Base-by-base conservation (phyloP, 1,284 basidiomycete species). In the Schizophyllum amplum region DNA sequence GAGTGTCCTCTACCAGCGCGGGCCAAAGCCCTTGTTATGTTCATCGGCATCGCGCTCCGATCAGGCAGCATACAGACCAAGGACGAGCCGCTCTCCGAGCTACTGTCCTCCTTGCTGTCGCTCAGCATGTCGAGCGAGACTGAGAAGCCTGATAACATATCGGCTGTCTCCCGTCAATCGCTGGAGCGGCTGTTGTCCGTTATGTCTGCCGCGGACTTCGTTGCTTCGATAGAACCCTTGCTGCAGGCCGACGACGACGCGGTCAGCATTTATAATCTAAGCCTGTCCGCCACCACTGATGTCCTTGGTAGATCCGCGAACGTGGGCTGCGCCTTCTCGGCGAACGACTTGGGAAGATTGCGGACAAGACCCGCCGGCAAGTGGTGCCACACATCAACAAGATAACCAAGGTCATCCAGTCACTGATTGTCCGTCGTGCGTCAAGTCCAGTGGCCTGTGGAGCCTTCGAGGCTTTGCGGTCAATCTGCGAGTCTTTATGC, bases 141-240 rank as follows among this genome's bases (percentile, higher is more conserved):
- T 17, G 33, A 42, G 13, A 9, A 9, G 17, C 17, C 33, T 24
- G 70, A 69, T 15, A 73, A n/a, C n/a, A n/a, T 88, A 42, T 66
- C 71, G 9, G n/a, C n/a, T n/a, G n/a, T 73, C 13, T 79, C 84
- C 26, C n/a, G n/a, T n/a, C n/a, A n/a, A 17, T 73, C 81, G 3
- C 68, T 87, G 54, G 72, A 70, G 24, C 77, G 75, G 57, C 72
- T 79, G 7, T 72, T 87, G 52, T 71, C 71, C 25, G 80, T 83
- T 21, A 83, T 91, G 71, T 79, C 86, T 15, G 92, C 87, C 26
- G 68, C 75, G 17, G 79, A 84, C 60, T 90, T 91, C 67, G 69
- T 87, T 53, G 64, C 68, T 25, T 77, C 84, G 5, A 68, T 82
- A 6, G 56, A 78, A 22, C 70, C 72, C 1, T 83, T 88, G 71